A percentile compares a stretch with the other conserved stretches of the same genome.
These are phyloP conservation scores for Syzygium jambos DNA, from an alignment of 345 rosid genomes.

Conservation along the genomic window DNA sequence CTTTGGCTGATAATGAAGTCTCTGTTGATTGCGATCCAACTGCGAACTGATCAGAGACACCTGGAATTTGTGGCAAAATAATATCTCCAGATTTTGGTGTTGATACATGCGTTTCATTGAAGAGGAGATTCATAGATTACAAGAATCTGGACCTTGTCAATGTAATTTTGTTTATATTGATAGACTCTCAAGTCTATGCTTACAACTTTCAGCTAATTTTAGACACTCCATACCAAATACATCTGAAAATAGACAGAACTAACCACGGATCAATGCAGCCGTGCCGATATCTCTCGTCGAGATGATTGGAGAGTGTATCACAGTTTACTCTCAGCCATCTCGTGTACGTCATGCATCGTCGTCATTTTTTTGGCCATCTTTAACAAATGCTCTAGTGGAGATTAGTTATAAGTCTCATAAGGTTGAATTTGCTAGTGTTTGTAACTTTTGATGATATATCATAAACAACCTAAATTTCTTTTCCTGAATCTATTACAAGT, in stretches of 20 bases:
- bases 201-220: not conserved
- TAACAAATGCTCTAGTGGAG: fast-evolving
- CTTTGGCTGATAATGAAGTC: not conserved
- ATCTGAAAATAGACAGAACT: not conserved
- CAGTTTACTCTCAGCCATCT: not conserved
- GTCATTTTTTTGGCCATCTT: not conserved
- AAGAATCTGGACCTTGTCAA: not conserved
- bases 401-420: not conserved
- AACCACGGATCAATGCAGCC: not conserved
- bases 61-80: not conserved
- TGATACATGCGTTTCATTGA: not conserved
- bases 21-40: not conserved
- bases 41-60: not conserved
- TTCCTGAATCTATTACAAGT: not conserved
- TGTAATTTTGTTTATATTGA: not conserved
- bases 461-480: not conserved
- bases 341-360: not conserved
- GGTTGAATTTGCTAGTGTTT: not conserved
- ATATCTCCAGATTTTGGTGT: not conserved
- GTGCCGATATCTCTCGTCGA: not conserved
- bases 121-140: not conserved
- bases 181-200: not conserved
- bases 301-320: not conserved
- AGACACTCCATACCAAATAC: not conserved
- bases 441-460: too few species aligned